Evolutionary conservation across 192 early-diverging fungal species (phyloP).

Genomic region (Coemansia aciculifera): DNA sequence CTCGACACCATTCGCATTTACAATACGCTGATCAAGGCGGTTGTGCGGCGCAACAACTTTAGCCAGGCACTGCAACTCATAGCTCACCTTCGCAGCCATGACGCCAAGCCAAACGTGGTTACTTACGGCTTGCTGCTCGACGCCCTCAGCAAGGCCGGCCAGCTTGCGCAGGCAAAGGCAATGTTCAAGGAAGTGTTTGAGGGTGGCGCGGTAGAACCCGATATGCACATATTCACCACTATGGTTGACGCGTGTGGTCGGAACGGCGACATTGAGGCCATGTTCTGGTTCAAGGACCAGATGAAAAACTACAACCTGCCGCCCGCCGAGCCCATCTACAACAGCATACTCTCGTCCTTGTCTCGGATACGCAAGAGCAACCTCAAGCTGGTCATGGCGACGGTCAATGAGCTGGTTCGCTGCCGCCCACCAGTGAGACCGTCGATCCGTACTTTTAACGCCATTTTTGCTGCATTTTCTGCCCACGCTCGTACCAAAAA

Average conservation of each 20-base stretch:
- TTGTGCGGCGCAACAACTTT: constrained; percentile 41
- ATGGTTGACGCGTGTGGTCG: constrained; percentile 51
- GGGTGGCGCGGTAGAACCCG: constrained; percentile 21
- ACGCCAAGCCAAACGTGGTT: constrained; percentile 31
- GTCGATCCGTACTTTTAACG: constrained; percentile 39
- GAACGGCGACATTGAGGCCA: constrained; percentile 23
- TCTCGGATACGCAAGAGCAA: constrained; percentile 27
- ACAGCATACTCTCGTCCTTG: constrained; percentile 35
- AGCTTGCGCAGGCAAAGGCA: constrained; percentile 33
- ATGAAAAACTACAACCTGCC: constrained; percentile 26
- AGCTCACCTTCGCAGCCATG: constrained; percentile 33
- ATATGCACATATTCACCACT: constrained; percentile 39
- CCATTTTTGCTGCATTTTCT: constrained; percentile 42
- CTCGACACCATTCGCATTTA: constrained; percentile 37
- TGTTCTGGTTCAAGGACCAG: constrained; percentile 32
- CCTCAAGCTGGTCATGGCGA: constrained; percentile 19
- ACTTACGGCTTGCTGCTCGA: constrained; percentile 51
- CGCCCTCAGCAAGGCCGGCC: constrained; percentile 43
- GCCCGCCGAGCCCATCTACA: constrained; percentile 35
- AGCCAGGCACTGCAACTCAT: constrained; percentile 30
- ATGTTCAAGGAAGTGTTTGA: constrained; percentile 32
- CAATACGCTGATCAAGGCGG: constrained; percentile 37
- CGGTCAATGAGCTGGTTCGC: constrained; percentile 26
- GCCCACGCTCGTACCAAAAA: constrained; percentile 12
- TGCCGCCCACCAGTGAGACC: constrained; percentile 29